These are phyloP conservation scores for Leishmania mexicana DNA, from an alignment of 208 protist genomes.

Conservation along the genomic window DNA sequence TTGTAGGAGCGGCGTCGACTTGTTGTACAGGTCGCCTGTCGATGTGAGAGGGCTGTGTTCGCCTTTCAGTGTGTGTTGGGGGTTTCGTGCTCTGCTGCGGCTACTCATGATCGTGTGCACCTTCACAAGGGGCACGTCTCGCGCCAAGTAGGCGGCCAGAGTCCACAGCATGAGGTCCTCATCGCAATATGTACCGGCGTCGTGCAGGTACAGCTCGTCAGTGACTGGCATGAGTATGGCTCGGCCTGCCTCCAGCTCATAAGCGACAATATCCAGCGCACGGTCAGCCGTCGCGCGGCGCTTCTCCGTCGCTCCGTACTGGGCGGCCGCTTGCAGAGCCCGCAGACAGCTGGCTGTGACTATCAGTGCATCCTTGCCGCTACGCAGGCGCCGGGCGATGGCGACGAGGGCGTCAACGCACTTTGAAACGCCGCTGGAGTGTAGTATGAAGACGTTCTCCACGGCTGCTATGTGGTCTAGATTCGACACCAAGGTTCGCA, in stretches of 20 bases:
- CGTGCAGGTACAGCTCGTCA: conserved; percentile 83
- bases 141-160: conserved; percentile 73
- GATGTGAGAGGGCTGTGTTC: conserved; percentile 49
- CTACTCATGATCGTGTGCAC: conserved; percentile 74
- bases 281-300: conserved; percentile 35
- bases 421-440: conserved; percentile 59
- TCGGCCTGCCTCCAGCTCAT: conserved; percentile 74
- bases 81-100: conserved; percentile 46
- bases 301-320: conserved; percentile 35
- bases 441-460: conserved; percentile 78
- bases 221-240: conserved; percentile 61
- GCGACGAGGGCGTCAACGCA: conserved; percentile 59
- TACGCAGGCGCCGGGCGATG: conserved; percentile 54
- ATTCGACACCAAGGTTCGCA: conserved; percentile 64
- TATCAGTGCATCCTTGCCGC: conserved; percentile 81
- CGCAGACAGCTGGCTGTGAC: conserved; percentile 66
- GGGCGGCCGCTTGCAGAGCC: conserved; percentile 38
- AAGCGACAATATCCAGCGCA: conserved; percentile 69
- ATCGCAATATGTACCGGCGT: conserved; percentile 83
- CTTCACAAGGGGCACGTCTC: conserved; percentile 80
- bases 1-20: conserved; percentile 55
- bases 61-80: conserved; percentile 72
- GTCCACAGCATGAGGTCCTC: conserved; percentile 92
- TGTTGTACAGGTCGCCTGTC: conserved; percentile 58
- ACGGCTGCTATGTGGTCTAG: conserved; percentile 56